phyloP scores from a whole-genome alignment of 2,329 filamentous ascomycete genomes.

The Neofusicoccum umdonicola region DNA sequence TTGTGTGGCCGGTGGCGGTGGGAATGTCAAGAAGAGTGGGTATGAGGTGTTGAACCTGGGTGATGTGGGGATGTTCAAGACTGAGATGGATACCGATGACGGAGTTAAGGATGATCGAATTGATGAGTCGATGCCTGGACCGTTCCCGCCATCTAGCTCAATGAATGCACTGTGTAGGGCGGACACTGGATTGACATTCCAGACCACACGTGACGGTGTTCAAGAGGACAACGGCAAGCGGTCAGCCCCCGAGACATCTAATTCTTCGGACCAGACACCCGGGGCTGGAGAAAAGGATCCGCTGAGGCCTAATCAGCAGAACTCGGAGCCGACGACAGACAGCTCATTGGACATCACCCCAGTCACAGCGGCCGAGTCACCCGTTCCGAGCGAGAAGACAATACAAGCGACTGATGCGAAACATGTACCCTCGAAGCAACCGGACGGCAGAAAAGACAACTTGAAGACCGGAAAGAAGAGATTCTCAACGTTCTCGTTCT shows the following conservation, averaged over 20 bases:
- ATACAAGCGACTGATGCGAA: background rate
- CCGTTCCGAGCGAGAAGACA: background rate
- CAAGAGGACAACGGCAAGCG: background rate
- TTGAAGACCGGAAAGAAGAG: background rate
- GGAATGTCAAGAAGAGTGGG: background rate
- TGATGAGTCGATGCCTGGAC: background rate
- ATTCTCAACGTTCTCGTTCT: conserved; percentile 16
- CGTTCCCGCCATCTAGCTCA: background rate
- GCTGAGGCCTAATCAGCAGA: background rate
- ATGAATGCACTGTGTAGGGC: background rate
- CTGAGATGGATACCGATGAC: background rate
- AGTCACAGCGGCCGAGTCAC: background rate
- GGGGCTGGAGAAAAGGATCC: background rate
- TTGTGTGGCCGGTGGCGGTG: background rate
- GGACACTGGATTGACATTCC: background rate
- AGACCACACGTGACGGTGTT: background rate
- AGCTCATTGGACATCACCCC: background rate
- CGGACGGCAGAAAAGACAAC: background rate
- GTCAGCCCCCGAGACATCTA: background rate
- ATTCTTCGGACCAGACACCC: background rate
- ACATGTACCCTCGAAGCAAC: background rate
- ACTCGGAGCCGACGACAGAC: background rate
- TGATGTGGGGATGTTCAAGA: background rate
- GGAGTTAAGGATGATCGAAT: background rate
- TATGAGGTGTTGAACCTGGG: conserved; percentile 2